A percentile compares a stretch with the other conserved stretches of the same genome.
Evolutionary conservation across 2,329 filamentous ascomycete genomes (phyloP).

Genomic region (Ustulina deusta): DNA sequence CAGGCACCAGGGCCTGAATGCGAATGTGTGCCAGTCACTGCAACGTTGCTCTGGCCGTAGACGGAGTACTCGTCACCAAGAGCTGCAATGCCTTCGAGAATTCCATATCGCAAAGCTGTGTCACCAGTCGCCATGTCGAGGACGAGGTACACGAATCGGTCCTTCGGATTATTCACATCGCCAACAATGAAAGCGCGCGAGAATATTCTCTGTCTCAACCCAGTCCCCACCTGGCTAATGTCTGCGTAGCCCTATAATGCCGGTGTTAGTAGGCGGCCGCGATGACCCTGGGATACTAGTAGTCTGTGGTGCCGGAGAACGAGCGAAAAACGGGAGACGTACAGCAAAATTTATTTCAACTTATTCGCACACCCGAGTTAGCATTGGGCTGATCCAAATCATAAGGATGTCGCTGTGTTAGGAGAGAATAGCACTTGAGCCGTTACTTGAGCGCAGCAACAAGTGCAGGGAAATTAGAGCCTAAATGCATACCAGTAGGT

Average conservation of each 20-base stretch:
- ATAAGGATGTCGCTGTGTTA: neutral
- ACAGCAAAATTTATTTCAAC: conserved; percentile 93
- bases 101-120: conserved; percentile 85
- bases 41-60: conserved; percentile 83
- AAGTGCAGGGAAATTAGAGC: conserved; percentile 10
- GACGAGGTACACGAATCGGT: conserved; percentile 86
- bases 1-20: conserved; percentile 91
- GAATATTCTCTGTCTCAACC: conserved; percentile 85
- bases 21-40: conserved; percentile 91
- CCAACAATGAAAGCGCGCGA: conserved; percentile 89
- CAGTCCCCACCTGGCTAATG: conserved; percentile 76
- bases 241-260: conserved; percentile 38
- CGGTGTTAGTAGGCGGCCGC: conserved; percentile 15
- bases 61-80: conserved; percentile 78
- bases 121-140: conserved; percentile 89
- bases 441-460: neutral
- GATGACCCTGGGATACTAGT: conserved; percentile 67
- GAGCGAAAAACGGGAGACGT: conserved; percentile 52
- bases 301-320: conserved; percentile 31
- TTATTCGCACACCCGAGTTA: conserved; percentile 32
- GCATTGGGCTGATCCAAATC: conserved; percentile 9
- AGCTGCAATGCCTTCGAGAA: conserved; percentile 75
- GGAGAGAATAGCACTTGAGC: neutral
- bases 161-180: conserved; percentile 69
- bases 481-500: conserved; percentile 64